Base-by-base conservation (phyloP, 208 protist genomes). In the Naegleria lovaniensis region DNA sequence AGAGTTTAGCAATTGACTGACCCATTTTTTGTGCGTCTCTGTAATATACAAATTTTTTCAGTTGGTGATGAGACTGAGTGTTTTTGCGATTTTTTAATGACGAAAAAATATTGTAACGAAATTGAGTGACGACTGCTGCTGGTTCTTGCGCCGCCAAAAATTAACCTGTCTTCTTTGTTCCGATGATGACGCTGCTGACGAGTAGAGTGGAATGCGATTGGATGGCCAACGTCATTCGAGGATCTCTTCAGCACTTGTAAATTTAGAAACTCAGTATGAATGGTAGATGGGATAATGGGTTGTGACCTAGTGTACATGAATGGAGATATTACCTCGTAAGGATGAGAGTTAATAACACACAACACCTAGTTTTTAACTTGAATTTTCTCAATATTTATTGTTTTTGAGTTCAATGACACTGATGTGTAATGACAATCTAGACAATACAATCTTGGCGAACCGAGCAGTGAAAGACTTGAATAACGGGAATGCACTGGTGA, bases 21-120 rank as follows among this genome's bases (percentile, higher is more conserved):
- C 83, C 83, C 83, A 85, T 85, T 48, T 85, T 41, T 85, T 67
- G 55, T 29, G 55, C 55, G 55, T 67, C 55, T 67, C 55, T 36
- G 67, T 36, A 79, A 36, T 36, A 79, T 79, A 13, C n/a, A 36
- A 36, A 79, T 36, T 19, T 67, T 36, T 79, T 79, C 9, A 36
- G 19, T 36, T 13, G 67, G 7, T 36, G 67, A 33, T 79, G 6
- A 79, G 7, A 36, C 16, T 9, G 16, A 79, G 7, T 7, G 29
- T 36, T 36, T 19, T 79, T 79, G 29, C 29, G 67, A 36, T 79
- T 79, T 79, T 29, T 36, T 79, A 79, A 36, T 79, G 29, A 25
- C 25, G 9, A 79, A 79, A 36, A 36, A 29, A 36, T 36, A 79
- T 79, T 29, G 29, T 79, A 36, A 79, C n/a, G 16, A 36, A 36